Evolutionary conservation across 306 rosid genomes (phyloP).

Genomic region (peach (Prunus persica)): DNA sequence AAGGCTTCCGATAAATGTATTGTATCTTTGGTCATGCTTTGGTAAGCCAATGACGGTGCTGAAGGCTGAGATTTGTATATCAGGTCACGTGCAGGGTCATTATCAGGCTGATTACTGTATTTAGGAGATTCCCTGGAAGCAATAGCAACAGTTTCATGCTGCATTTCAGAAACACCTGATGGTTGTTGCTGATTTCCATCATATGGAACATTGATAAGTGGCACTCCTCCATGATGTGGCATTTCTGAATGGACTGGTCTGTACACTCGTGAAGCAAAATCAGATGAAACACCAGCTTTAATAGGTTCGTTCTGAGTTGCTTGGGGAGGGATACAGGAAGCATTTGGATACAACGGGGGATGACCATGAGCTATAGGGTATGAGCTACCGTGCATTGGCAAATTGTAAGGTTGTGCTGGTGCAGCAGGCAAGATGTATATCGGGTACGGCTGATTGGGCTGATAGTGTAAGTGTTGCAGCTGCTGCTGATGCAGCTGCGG

Average conservation of each 20-base stretch:
- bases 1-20: constrained; percentile 26
- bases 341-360: constrained; percentile 18
- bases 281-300: constrained; percentile 8
- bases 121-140: constrained; percentile 28
- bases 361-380: constrained; percentile 18
- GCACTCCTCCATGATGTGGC: constrained; percentile 1
- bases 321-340: constrained; percentile 26
- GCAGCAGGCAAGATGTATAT: constrained; percentile 40
- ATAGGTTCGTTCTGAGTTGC: constrained; percentile 25
- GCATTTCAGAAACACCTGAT: constrained; percentile 16
- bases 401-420: constrained; percentile 31
- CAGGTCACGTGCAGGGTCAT: constrained; percentile 34
- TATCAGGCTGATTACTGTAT: constrained; percentile 24
- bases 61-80: constrained; percentile 77
- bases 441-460: constrained; percentile 35
- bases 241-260: not conserved
- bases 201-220: constrained; percentile 12
- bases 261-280: constrained; percentile 16
- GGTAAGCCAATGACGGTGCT: constrained; percentile 39
- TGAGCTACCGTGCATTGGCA: constrained; percentile 26
- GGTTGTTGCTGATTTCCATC: constrained; percentile 29
- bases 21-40: constrained; percentile 27
- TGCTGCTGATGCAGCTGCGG: constrained; percentile 33
- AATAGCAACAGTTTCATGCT: constrained; percentile 19
- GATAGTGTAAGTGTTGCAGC: constrained; percentile 26